Evolutionary conservation across 345 rosid species (phyloP), one percentile per base, ranked within the genome.

Genomic region (Populus alba): DNA sequence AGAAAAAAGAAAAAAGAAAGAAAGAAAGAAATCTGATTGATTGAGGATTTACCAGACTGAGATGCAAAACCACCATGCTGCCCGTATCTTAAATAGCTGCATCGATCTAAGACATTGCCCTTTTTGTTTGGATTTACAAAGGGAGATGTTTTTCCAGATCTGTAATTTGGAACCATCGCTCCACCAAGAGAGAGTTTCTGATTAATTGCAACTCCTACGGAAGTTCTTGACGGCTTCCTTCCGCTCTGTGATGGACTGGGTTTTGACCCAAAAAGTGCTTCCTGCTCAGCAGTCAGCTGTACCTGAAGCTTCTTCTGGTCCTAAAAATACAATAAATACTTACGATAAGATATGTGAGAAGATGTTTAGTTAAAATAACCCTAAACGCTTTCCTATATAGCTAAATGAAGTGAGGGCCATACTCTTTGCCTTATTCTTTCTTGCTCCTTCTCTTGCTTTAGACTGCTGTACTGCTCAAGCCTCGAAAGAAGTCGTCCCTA

Each of bases 181-280:
- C 94, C 94, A 49, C 92, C 92, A 51, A 89, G 78, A 20, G 93
- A 89, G 68, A 91, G 90, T 81, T 87, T 91, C 38, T 89, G 75
- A 57, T 87, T 81, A 75, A 70, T 80, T 74, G 86, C 82, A 71
- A 66, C 78, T 74, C 76, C 79, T 22, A 74, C 70, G 63, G 89
- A 80, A 76, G 82, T 66, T 89, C 85, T 83, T 37, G 85, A 16
- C 77, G 79, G 73, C 81, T 90, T 93, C 83, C 75, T 90, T 51
- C 79, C 88, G 43, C 93, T 87, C 55, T 55, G 61, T 59, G 77
- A 74, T 55, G 96, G 94, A 77, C 94, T 90, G 33, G 88, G 90
- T 86, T 88, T 90, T 66, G 94, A 86, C 41, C 96, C 92, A 73
- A 83, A 88, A 37, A 82, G 80, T 17, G 88, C 84, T 80, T 91